These are phyloP conservation scores for Tetrapisispora pingtungensis DNA, from an alignment of 805 yeast species.

Conservation along the genomic window DNA sequence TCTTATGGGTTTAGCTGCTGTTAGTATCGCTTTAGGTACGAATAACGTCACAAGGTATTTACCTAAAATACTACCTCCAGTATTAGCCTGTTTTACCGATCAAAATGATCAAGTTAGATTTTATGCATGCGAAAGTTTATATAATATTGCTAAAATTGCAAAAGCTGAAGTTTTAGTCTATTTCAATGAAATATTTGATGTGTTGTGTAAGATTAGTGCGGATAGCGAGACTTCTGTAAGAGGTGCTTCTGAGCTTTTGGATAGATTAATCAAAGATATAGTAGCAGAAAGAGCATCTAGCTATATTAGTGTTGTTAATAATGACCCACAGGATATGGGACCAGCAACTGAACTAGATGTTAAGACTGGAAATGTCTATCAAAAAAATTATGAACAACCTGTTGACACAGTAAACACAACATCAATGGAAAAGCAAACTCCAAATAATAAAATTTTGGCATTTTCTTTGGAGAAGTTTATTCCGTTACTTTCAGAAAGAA, in stretches of 20 bases:
- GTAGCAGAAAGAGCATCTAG: conserved; percentile 90
- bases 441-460: conserved; percentile 35
- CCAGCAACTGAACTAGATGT: conserved; percentile 40
- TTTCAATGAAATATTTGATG: conserved; percentile 92
- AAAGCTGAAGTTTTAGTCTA: conserved; percentile 86
- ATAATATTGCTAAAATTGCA: conserved; percentile 93
- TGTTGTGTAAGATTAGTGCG: conserved; percentile 77
- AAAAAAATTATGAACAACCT: conserved; percentile 46
- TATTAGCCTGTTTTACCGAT: conserved; percentile 89
- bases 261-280: conserved; percentile 83
- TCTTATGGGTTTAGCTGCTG: conserved; percentile 89
- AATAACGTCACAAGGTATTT: conserved; percentile 74
- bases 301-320: conserved; percentile 64
- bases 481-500: conserved; percentile 83
- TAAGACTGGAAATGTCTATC: conserved; percentile 45
- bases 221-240: conserved; percentile 87
- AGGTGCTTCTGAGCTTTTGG: conserved; percentile 90
- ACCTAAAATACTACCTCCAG: conserved; percentile 84
- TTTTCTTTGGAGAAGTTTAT: conserved; percentile 81
- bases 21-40: conserved; percentile 82
- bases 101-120: conserved; percentile 96
- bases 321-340: conserved; percentile 34
- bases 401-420: neutral
- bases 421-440: neutral
- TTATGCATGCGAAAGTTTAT: conserved; percentile 91